phyloP scores from a whole-genome alignment of 805 yeast species.

The Pichia heedii region DNA sequence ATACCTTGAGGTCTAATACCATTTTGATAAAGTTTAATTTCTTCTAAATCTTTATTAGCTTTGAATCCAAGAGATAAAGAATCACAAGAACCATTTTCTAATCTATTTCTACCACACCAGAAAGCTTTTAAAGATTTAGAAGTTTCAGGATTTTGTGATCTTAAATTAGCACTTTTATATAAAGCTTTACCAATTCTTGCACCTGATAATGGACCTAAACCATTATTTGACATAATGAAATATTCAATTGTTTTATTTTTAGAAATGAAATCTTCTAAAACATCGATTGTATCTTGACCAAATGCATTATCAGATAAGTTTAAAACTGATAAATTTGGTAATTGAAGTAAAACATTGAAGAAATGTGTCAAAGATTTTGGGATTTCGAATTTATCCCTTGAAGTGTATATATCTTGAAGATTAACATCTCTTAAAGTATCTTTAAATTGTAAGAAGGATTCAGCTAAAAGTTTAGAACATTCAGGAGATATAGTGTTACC shows the following conservation, averaged over 20 bases:
- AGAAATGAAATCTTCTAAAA: constrained; percentile 68
- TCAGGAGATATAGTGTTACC: constrained; percentile 95
- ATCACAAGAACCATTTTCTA: constrained; percentile 89
- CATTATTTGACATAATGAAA: constrained; percentile 84
- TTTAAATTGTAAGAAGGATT: constrained; percentile 34
- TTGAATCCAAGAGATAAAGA: constrained; percentile 79
- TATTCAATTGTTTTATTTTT: constrained; percentile 76
- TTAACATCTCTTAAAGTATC: constrained; percentile 57
- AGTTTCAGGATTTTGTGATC: constrained; percentile 18
- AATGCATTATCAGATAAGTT: constrained; percentile 93
- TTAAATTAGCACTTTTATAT: constrained; percentile 56
- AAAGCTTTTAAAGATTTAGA: constrained; percentile 61
- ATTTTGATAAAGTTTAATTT: constrained; percentile 81
- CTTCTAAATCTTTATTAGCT: constrained; percentile 58
- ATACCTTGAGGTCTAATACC: constrained; percentile 96
- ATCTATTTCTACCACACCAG: constrained; percentile 93
- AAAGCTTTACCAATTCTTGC: constrained; percentile 86
- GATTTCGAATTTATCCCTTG: constrained; percentile 89
- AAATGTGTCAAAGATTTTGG: constrained; percentile 71
- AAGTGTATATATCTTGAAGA: constrained; percentile 90
- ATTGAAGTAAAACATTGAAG: constrained; percentile 62
- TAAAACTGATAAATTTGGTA: constrained; percentile 60
- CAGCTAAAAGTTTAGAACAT: constrained; percentile 67
- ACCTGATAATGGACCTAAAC: constrained; percentile 98
- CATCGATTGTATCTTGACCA: constrained; percentile 91